phyloP scores from a whole-genome alignment of 768 basidiomycete genomes.

The Podaxis carcinomalis region DNA sequence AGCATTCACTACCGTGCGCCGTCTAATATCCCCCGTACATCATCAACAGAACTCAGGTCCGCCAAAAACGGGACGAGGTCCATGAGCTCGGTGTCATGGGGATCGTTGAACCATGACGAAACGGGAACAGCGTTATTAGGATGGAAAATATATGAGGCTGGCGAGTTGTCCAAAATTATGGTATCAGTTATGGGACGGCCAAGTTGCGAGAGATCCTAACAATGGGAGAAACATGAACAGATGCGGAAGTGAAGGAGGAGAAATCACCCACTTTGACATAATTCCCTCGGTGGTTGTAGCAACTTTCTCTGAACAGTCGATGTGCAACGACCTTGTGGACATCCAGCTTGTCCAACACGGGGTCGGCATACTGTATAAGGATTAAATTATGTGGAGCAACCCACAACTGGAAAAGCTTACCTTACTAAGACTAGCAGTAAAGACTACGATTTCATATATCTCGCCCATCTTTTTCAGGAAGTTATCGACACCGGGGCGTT shows the following conservation, averaged over 20 bases:
- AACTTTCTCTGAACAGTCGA: constrained; percentile 94
- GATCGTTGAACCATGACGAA: constrained; percentile 99
- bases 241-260: neutral
- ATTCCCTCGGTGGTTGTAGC: constrained; percentile 98
- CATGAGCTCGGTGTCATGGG: constrained; percentile 95
- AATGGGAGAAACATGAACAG: constrained; percentile 6
- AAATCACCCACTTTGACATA: constrained; percentile 83
- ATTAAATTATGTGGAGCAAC: constrained; percentile 9
- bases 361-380: constrained; percentile 86
- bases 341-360: constrained; percentile 96
- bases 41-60: constrained; percentile 80
- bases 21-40: constrained; percentile 89
- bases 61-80: constrained; percentile 93
- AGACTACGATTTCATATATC: constrained; percentile 96
- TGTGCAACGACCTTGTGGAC: constrained; percentile 89
- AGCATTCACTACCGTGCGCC: constrained; percentile 56
- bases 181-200: constrained; percentile 91
- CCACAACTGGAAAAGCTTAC: constrained; percentile 36
- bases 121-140: constrained; percentile 99
- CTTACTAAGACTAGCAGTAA: constrained; percentile 97
- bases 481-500: constrained; percentile 95
- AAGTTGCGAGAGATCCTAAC: constrained; percentile 92
- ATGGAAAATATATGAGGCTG: constrained; percentile 98
- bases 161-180: constrained; percentile 98
- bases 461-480: constrained; percentile 99